Percentiles rank a stretch among this genome's conserved stretches.
These are phyloP conservation scores for Kwoniella sp. DNA, from an alignment of 768 basidiomycete genomes.

Conservation along the genomic window DNA sequence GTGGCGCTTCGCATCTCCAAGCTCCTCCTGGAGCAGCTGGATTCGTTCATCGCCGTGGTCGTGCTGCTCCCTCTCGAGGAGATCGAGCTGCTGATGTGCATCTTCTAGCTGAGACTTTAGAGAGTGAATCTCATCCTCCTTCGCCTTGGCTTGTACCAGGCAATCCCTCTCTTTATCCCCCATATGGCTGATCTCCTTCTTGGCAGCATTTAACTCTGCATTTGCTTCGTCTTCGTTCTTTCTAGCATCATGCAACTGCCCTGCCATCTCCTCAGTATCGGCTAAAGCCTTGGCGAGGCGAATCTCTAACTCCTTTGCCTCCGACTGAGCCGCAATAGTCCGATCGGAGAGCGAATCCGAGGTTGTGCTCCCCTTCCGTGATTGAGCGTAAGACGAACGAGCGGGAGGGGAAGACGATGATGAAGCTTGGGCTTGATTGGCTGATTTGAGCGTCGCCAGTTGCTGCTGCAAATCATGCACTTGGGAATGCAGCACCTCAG, in stretches of 20 bases:
- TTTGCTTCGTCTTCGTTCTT: not conserved
- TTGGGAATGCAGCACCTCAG: slow-evolving; percentile 33
- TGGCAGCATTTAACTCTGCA: not conserved
- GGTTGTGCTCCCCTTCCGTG: not conserved
- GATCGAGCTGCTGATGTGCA: slow-evolving; percentile 12
- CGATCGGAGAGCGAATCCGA: slow-evolving; percentile 22
- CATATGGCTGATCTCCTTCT: not conserved
- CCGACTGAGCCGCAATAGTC: slow-evolving; percentile 33
- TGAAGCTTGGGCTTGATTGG: slow-evolving; percentile 7
- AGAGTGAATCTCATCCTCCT: not conserved
- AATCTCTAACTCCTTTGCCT: slow-evolving; percentile 45
- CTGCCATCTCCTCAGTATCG: slow-evolving; percentile 21
- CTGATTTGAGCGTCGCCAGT: slow-evolving; percentile 2
- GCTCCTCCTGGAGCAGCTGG: slow-evolving; percentile 1
- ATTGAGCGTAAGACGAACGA: slow-evolving; percentile 15
- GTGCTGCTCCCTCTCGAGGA: not conserved
- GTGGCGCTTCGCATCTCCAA: slow-evolving; percentile 10
- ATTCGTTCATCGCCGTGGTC: slow-evolving; percentile 4
- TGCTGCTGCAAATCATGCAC: slow-evolving; percentile 22
- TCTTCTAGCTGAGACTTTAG: slow-evolving; percentile 13
- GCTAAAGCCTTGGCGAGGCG: slow-evolving; percentile 37
- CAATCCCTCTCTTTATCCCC: slow-evolving; percentile 29
- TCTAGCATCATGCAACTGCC: slow-evolving; percentile 4
- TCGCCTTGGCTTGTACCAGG: slow-evolving; percentile 14
- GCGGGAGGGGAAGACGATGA: slow-evolving; percentile 17